Base-by-base conservation (phyloP, 331 rosid genomes). In the Pyracantha coccinea region DNA sequence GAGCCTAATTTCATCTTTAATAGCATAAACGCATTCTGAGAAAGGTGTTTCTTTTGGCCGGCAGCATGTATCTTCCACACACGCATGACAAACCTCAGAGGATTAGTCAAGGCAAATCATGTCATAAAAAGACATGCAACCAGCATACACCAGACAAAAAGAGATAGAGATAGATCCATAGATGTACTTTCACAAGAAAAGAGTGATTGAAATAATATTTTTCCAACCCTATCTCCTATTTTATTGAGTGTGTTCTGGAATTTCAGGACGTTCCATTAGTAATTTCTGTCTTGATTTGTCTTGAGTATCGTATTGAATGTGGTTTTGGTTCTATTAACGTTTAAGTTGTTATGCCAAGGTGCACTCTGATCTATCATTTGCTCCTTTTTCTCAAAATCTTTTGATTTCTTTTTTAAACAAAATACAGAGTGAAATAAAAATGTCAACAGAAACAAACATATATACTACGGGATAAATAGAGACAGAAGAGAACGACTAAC, bases 401-500 rank as follows among this genome's bases (percentile, higher is more conserved):
- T 35, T 35, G 13, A 35, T 35, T 38, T 38, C 14, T 3, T 38
- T 38, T 2, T 38, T 38, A 38, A 38, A 38, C 45, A 38, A 38
- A 38, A 38, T 38, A 38, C 14, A 9, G 45, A 38, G 45, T 38
- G 45, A 38, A 38, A 38, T 10, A 38, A 38, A 38, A 38, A 38
- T 38, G 14, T 38, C 45, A 38, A 38, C 45, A 38, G 45, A 38
- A 38, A 38, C 45, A 38, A 38, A 38, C 78, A 20, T n/a, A 19
- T 53, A 54, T 7, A 54, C 29, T 15, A 61, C 1, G 14, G 58
- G 11, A 50, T 57, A 32, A 71, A 23, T 19, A 73, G 28, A 19
- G 47, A 68, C n/a, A 27, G 35, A 44, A 68, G 73, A 55, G 65
- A 66, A 50, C 2, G 12, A 41, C 41, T 7, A 75, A 92, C 97